These are phyloP conservation scores for Apostasia ramifera DNA, from an alignment of 106 monocot species.

Conservation along the genomic window DNA sequence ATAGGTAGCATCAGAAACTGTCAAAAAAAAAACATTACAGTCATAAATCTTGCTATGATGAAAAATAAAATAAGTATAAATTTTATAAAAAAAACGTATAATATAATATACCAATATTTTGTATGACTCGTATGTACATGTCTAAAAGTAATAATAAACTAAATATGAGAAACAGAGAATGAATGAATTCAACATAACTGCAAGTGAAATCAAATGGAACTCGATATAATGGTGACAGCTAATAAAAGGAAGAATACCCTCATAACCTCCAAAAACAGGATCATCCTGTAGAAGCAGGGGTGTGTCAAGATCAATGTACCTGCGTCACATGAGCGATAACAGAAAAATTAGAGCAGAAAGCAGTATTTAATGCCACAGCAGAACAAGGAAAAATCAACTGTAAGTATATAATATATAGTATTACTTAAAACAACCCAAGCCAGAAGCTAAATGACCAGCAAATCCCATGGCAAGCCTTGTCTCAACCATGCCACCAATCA, in stretches of 20 bases:
- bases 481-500: conserved; percentile 99
- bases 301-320: conserved; percentile 90
- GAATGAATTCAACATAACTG: neutral
- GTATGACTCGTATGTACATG: neutral
- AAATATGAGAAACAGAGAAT: neutral
- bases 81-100: neutral
- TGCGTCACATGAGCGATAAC: conserved; percentile 15
- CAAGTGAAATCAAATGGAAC: neutral
- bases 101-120: neutral
- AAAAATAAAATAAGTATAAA: neutral
- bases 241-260: conserved; percentile 41
- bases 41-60: neutral
- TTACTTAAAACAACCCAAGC: conserved; percentile 88
- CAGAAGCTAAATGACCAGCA: conserved; percentile 89
- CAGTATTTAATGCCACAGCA: neutral
- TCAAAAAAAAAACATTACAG: conserved; percentile 1
- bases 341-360: neutral
- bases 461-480: conserved; percentile 96
- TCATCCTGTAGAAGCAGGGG: conserved; percentile 78
- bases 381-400: neutral
- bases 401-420: neutral
- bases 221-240: neutral
- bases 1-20: conserved; percentile 73
- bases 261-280: conserved; percentile 85
- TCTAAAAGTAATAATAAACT: neutral